These are phyloP conservation scores for Castanea crenata DNA, from an alignment of 306 rosid species.

Conservation along the genomic window DNA sequence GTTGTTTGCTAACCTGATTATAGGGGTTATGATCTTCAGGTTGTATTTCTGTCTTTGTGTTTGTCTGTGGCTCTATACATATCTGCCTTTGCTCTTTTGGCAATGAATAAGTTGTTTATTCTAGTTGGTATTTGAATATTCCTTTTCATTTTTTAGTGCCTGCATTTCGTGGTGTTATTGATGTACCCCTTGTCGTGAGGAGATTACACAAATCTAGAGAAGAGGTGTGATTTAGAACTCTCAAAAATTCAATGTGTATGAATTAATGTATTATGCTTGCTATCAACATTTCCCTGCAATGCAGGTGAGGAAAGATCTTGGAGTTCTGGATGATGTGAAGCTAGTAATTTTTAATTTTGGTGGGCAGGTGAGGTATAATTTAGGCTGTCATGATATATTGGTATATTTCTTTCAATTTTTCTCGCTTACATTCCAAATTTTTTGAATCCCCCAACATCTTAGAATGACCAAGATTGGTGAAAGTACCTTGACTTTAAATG, in stretches of 20 bases:
- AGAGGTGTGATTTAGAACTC: constrained; percentile 53
- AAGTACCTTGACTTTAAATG: too few relatives aligned
- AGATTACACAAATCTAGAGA: constrained; percentile 78
- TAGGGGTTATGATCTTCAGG: too few relatives aligned
- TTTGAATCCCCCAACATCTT: too few relatives aligned
- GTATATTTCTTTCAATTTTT: background rate
- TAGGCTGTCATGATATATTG: constrained; percentile 1
- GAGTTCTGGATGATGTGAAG: constrained; percentile 62
- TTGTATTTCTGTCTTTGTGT: too few relatives aligned
- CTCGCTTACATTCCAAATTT: too few relatives aligned
- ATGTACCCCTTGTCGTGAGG: constrained; percentile 92
- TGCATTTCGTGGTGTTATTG: constrained; percentile 88
- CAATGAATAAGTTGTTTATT: too few relatives aligned
- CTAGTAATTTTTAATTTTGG: constrained; percentile 92
- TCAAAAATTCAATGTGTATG: constrained; percentile 17
- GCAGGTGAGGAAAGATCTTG: constrained; percentile 85
- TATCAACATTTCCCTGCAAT: constrained; percentile 18
- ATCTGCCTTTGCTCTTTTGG: too few relatives aligned
- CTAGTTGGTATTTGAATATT: background rate
- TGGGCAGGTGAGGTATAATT: constrained; percentile 69
- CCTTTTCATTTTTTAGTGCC: constrained; percentile 63
- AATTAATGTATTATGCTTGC: constrained; percentile 13
- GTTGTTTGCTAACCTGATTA: too few relatives aligned
- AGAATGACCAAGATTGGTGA: too few relatives aligned
- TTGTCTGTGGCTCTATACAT: too few relatives aligned